phyloP scores from a whole-genome alignment of 805 yeast genomes.

The Kregervanrija pseudodelftensis region DNA sequence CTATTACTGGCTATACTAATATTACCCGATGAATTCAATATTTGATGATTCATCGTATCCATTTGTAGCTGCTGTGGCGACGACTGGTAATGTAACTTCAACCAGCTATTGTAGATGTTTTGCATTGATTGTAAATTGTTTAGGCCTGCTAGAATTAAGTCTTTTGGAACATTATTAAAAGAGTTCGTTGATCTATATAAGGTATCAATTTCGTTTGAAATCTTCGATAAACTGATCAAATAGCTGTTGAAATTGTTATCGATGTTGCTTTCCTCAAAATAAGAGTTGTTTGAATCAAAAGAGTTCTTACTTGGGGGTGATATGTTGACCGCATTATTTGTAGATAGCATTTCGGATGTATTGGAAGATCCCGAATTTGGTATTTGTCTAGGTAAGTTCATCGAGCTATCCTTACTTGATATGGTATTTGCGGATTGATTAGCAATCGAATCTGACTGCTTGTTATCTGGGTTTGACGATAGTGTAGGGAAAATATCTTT shows the following conservation, averaged over 20 bases:
- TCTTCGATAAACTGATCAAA: neutral
- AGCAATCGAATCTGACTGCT: too few species aligned
- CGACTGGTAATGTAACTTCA: neutral
- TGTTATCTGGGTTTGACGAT: too few species aligned
- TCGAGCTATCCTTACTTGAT: too few species aligned
- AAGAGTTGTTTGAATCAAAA: neutral
- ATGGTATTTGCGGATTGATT: too few species aligned
- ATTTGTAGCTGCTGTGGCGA: too few species aligned
- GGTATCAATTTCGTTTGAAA: too few species aligned
- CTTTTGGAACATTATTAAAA: neutral
- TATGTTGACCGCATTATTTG: neutral
- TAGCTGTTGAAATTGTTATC: neutral
- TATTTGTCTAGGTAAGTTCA: too few species aligned
- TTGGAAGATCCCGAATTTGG: too few species aligned
- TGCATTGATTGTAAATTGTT: constrained; percentile 1
- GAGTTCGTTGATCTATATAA: neutral
- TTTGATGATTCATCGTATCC: too few species aligned
- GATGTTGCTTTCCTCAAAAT: neutral
- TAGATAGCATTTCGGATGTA: too few species aligned
- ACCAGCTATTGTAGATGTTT: neutral
- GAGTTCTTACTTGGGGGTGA: neutral
- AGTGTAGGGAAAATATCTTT: constrained; percentile 3
- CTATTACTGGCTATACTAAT: neutral
- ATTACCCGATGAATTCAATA: too few species aligned
- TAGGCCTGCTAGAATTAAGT: neutral